Conservation (phyloP, 2,329 filamentous ascomycete genomes). For the Dothistroma pini region DNA sequence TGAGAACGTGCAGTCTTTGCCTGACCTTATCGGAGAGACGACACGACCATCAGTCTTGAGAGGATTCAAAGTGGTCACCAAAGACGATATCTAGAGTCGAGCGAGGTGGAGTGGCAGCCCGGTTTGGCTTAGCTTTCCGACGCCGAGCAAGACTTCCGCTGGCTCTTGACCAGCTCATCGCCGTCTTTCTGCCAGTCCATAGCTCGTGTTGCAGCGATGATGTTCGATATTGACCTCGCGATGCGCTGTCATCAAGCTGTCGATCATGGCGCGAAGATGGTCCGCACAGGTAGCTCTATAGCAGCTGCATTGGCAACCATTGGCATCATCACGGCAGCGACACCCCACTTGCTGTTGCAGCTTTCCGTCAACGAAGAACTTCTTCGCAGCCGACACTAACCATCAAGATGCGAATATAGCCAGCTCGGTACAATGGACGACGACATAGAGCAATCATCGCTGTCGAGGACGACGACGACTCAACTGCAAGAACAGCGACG, state of each 20-base stretch:
- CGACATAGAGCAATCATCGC: not conserved
- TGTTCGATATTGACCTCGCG: not conserved
- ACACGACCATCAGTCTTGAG: too few relatives aligned
- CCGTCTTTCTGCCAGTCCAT: too few relatives aligned
- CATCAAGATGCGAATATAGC: not conserved
- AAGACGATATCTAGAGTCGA: too few relatives aligned
- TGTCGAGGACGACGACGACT: slow-evolving; percentile 7
- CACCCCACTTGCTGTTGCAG: not conserved
- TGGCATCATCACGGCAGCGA: slow-evolving; percentile 3
- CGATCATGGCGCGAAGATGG: not conserved
- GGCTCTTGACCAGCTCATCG: too few relatives aligned
- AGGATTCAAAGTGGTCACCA: too few relatives aligned
- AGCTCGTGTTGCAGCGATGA: not conserved
- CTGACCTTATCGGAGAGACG: too few relatives aligned
- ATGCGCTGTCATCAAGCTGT: not conserved
- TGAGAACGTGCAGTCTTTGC: too few relatives aligned
- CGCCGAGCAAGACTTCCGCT: not conserved
- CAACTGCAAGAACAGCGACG: slow-evolving; percentile 13
- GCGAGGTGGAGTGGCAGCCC: too few relatives aligned
- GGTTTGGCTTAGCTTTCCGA: not conserved
- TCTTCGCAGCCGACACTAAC: not conserved
- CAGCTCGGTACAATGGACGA: slow-evolving; percentile 2
- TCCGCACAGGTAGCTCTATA: not conserved
- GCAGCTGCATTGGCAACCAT: not conserved
- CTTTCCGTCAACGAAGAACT: not conserved